Evolutionary conservation across 345 rosid species (phyloP), one percentile per base, ranked within the genome.

Genomic region (Reutealis trisperma): DNA sequence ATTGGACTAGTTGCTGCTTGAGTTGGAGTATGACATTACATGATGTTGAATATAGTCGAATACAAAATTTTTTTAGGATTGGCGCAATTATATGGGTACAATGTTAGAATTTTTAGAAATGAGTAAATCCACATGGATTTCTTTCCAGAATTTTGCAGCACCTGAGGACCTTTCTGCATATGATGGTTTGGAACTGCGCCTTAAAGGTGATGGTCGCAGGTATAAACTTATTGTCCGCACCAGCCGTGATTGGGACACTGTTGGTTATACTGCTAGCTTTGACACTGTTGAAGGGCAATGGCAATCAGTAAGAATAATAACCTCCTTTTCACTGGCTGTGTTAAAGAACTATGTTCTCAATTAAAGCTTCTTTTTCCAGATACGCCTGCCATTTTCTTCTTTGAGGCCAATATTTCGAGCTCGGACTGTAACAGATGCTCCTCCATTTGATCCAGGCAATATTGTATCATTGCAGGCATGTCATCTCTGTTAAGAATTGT

Each of bases 321-420:
- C 57, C 52, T 59, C 63, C 71, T 47, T 14, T 51, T 59, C 8
- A 61, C 30, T 76, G 47, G 47, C 54, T 18, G 32, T 70, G 59
- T 66, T 68, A 32, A 54, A 30, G 5, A 41, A 16, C 63, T 65
- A n/a, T 41, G 18, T 47, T 55, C 52, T 78, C 52, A 75, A 13
- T 76, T 32, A 44, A 41, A 42, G 57, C 37, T 70, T 5, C 42
- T 54, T 61, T 75, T 75, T 74, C 27, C 81, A 95, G 99, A 73
- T 95, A 77, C 83, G 84, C 22, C 71, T 93, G 75, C 96, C 94
- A 67, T 95, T 92, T 86, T 87, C 94, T 72, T 89, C 96, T 64
- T 63, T 95, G 87, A 90, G 89, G 86, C 99, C 99, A 67, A 83
- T 93, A 44, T 87, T 95, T 82, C 93, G 96, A 59, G 99, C 99